Conservation (phyloP, 1,284 basidiomycete genomes). For the Apiotrichum laibachii region DNA sequence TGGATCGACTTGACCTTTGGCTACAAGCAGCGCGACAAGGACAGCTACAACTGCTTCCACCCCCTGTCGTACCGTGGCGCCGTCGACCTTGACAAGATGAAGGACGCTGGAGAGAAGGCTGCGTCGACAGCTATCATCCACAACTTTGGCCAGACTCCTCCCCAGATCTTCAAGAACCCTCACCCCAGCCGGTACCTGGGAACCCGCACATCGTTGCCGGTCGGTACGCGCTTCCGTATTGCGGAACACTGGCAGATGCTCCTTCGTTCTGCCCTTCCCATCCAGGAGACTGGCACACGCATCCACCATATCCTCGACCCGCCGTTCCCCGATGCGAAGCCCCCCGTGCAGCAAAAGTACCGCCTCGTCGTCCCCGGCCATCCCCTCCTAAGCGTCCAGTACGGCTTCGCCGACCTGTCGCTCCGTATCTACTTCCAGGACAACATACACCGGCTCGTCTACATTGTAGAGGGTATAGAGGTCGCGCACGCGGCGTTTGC, state of each 20-base stretch:
- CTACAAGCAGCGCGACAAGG: conserved; percentile 75
- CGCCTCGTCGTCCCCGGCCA: conserved; percentile 28
- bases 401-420: conserved; percentile 45
- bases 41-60: conserved; percentile 83
- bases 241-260: conserved; percentile 60
- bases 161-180: conserved; percentile 77
- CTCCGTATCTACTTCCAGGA: conserved; percentile 48
- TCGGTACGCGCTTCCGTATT: conserved; percentile 69
- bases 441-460: conserved; percentile 54
- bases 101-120: conserved; percentile 80
- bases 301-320: conserved; percentile 58
- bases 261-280: conserved; percentile 46
- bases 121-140: conserved; percentile 94
- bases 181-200: conserved; percentile 71
- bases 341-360: conserved; percentile 27
- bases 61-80: conserved; percentile 91
- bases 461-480: conserved; percentile 69
- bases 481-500: conserved; percentile 74
- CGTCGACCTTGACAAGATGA: conserved; percentile 81
- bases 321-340: conserved; percentile 29
- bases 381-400: conserved; percentile 39
- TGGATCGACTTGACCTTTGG: conserved; percentile 92
- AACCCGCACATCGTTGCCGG: conserved; percentile 61
- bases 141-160: conserved; percentile 88
- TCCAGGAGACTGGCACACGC: conserved; percentile 55